A percentile compares a stretch with the other conserved stretches of the same genome.
Conservation (phyloP, 805 yeast genomes). For the Candida loeiensis region DNA sequence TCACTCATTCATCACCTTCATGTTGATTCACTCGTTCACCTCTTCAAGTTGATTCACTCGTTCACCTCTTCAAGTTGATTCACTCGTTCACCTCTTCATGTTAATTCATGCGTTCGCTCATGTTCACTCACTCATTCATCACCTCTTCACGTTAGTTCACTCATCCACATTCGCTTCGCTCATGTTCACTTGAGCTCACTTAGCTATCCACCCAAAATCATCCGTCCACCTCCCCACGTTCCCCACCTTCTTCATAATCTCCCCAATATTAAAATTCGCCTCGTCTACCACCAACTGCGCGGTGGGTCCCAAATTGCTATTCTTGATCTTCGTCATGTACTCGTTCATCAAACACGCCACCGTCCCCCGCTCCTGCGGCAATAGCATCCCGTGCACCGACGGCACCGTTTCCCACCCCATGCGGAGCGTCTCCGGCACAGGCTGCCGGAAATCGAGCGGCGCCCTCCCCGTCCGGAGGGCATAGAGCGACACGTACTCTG, state of each 20-base stretch:
- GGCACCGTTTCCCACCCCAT: conserved; percentile 6
- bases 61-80: too few species aligned
- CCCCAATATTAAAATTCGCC: conserved; percentile 11
- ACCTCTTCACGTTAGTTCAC: background rate
- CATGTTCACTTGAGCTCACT: background rate
- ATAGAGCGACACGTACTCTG: background rate
- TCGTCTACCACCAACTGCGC: conserved; percentile 5
- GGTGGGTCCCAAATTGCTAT: background rate
- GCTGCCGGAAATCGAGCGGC: background rate
- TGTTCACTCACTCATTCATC: background rate
- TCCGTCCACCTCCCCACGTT: conserved; percentile 7
- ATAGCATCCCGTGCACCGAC: conserved; percentile 10
- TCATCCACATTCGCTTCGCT: background rate
- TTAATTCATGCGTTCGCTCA: too few species aligned
- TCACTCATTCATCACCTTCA: too few species aligned
- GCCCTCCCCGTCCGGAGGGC: background rate
- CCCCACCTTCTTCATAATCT: conserved; percentile 8
- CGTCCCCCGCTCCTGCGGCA: conserved; percentile 21
- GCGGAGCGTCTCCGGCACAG: background rate
- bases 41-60: too few species aligned
- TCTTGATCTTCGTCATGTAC: conserved; percentile 14
- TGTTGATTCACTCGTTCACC: too few species aligned
- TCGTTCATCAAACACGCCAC: conserved; percentile 22
- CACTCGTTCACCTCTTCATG: too few species aligned
- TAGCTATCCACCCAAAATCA: conserved; percentile 7